Evolutionary conservation across 768 basidiomycete genomes (phyloP).

Genomic region (Myochromella boudieri): DNA sequence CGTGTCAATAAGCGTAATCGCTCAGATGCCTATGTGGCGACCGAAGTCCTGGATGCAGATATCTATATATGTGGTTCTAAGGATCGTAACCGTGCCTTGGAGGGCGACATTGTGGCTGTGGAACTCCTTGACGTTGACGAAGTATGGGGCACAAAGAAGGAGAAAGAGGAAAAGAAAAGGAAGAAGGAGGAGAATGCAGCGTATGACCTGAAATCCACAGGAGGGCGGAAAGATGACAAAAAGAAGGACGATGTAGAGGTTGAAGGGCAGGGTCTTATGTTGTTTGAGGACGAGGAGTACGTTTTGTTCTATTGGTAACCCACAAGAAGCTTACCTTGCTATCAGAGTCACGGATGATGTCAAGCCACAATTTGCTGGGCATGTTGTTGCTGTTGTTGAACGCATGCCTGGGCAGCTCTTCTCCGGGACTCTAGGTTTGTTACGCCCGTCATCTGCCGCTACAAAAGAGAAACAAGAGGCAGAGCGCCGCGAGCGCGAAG

Average conservation of each 20-base stretch:
- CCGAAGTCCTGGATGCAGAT: constrained; percentile 96
- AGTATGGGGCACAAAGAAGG: constrained; percentile 98
- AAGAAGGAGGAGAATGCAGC: constrained; percentile 99
- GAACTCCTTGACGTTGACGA: constrained; percentile 98
- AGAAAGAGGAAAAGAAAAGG: constrained; percentile 99
- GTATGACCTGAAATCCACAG: constrained; percentile 77
- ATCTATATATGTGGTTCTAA: constrained; percentile 99
- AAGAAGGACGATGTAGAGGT: constrained; percentile 99
- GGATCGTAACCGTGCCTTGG: constrained; percentile 96
- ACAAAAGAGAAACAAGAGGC: constrained; percentile 99
- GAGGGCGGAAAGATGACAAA: constrained; percentile 92
- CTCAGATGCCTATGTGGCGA: constrained; percentile 97
- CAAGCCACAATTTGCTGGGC: constrained; percentile 97
- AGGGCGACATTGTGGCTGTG: constrained; percentile 97
- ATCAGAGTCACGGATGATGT: constrained; percentile 92
- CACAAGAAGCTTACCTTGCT: constrained; percentile 9
- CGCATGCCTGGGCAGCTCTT: constrained; percentile 99
- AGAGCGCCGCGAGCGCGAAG: constrained; percentile 95
- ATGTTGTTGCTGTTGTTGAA: constrained; percentile 99
- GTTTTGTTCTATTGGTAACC: constrained; percentile 23
- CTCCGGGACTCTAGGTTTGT: constrained; percentile 92
- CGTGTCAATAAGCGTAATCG: constrained; percentile 98
- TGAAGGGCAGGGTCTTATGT: constrained; percentile 94
- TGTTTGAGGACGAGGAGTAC: constrained; percentile 97
- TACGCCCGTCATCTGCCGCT: constrained; percentile 94